Conservation (phyloP, 345 rosid genomes). For the Rhizophora mangle region DNA sequence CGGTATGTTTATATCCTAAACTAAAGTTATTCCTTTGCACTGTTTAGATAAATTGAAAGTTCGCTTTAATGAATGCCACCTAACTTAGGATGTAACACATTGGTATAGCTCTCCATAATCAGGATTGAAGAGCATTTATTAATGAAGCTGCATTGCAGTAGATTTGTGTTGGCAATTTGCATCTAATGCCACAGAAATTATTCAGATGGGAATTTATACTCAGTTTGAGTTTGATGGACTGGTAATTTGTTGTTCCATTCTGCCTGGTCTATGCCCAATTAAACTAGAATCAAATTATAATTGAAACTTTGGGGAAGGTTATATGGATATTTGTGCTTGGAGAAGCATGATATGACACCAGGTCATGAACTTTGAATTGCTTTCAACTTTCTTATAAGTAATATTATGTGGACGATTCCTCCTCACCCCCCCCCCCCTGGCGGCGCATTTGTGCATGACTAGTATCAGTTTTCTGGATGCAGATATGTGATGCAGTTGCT, state of each 20-base stretch:
- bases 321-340: background rate
- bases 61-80: background rate
- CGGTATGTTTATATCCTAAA: constrained; percentile 51
- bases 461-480: constrained; percentile 3
- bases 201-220: too few species aligned
- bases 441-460: background rate
- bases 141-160: background rate
- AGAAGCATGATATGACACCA: background rate
- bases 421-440: background rate
- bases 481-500: constrained; percentile 99
- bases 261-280: too few species aligned
- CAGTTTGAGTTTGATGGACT: background rate
- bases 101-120: background rate
- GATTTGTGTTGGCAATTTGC: too few species aligned
- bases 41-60: background rate
- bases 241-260: background rate
- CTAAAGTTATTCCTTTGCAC: constrained; percentile 3
- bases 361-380: background rate
- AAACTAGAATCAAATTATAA: background rate
- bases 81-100: background rate
- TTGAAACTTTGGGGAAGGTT: background rate
- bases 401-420: background rate
- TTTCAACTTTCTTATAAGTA: background rate
- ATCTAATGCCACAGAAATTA: too few species aligned
- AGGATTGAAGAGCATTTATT: background rate